A percentile compares a stretch with the other conserved stretches of the same genome.
phyloP scores from a whole-genome alignment of 2,329 filamentous ascomycete species.

The Sporothrix pseudoabietina region DNA sequence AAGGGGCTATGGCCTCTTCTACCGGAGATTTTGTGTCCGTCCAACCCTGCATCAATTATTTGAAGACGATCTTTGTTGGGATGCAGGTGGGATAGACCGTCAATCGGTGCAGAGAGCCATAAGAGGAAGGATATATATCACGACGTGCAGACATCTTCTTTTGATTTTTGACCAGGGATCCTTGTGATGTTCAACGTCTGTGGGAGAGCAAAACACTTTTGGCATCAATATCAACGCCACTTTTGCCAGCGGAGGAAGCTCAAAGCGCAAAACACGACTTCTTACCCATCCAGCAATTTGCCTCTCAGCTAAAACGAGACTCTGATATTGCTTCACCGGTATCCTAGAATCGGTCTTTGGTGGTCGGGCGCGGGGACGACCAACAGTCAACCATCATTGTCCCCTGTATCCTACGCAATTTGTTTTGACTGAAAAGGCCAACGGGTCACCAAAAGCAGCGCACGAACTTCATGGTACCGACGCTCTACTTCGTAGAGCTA shows the following conservation, averaged over 20 bases:
- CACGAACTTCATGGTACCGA: background rate
- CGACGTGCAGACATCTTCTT: background rate
- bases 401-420: background rate
- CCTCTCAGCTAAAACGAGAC: background rate
- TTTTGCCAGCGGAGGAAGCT: background rate
- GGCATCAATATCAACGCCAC: no score
- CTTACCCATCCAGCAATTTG: no score
- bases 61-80: background rate
- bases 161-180: background rate
- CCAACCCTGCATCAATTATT: background rate
- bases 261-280: constrained; percentile 4
- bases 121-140: background rate
- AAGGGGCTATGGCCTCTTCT: background rate
- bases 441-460: background rate
- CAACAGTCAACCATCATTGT: background rate
- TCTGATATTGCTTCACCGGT: constrained; percentile 1
- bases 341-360: background rate
- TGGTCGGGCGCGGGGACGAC: background rate
- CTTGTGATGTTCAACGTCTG: background rate
- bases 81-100: background rate
- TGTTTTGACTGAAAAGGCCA: background rate
- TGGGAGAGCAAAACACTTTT: background rate
- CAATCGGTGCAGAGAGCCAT: background rate
- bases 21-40: background rate
- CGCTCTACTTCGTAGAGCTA: no score